Evolutionary conservation across 805 yeast genomes (phyloP), one percentile per base, ranked within the genome.

Genomic region (Starmerella bombicola): DNA sequence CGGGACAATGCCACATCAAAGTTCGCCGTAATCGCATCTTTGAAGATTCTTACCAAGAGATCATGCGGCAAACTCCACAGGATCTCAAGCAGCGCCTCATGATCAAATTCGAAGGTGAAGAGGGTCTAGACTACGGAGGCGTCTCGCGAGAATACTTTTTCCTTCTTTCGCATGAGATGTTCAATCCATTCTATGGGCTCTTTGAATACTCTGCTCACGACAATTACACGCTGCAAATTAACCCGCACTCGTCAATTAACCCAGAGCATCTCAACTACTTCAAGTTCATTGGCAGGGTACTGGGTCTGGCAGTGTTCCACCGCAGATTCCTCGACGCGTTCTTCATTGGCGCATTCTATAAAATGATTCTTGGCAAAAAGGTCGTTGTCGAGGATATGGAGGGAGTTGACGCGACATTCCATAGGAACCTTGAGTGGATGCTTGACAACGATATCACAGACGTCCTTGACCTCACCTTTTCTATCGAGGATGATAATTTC

Each of bases 51-150:
- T 91, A 86, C 62, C 95, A 93, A 63, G 99, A 91, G 62, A 78
- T 91, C 41, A 91, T 91, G 98, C 79, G 98, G 63, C 98, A 91
- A 67, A 79, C 95, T 2, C 97, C 98, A 16, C 96, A 86, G 63
- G 99, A 91, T 60, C 73, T 91, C 65, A 93, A 91, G 73, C 91
- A 91, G 69, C 73, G 98, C 60, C 68, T 91, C 48, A 91, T 91
- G 98, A 91, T 91, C 63, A 85, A 88, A 61, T 91, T 91, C 57
- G 98, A 91, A 55, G 98, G 98, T 47, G 99, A 91, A 67, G 99
- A 91, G 69, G 99, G 98, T 63, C 73, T 91, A 55, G 99, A 91
- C 68, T 91, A 91, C 60, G 99, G 99, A 71, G 99, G 99, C 60
- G 97, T 91, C 48, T 84, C 96, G 23, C 74, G 99, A 67, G 99